phyloP scores from a whole-genome alignment of 139 green algal genomes.

The Pleodorina starrii region DNA sequence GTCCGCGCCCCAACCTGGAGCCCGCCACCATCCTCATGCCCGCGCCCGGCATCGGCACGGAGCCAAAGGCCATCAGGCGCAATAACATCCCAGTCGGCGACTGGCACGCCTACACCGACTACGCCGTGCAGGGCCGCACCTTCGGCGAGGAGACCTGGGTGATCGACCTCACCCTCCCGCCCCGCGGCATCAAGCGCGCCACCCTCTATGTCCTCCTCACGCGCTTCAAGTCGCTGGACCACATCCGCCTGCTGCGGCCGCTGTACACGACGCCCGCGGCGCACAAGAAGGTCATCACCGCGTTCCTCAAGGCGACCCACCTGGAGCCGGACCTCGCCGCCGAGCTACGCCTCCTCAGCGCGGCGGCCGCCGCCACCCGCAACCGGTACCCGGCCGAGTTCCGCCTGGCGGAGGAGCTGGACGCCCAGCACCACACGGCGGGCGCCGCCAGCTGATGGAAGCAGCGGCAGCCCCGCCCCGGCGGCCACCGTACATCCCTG shows the following conservation, averaged over 20 bases:
- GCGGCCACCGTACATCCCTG: no score
- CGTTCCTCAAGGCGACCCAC: not conserved
- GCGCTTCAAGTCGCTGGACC: not conserved
- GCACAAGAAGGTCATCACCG: not conserved
- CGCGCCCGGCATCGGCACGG: not conserved
- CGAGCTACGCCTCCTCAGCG: not conserved
- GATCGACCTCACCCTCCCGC: not conserved
- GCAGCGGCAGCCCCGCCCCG: no score
- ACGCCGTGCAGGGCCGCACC: not conserved
- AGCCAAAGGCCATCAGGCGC: not conserved
- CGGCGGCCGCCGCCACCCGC: not conserved
- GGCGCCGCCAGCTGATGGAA: no score
- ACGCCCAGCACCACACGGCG: no score
- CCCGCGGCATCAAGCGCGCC: not conserved
- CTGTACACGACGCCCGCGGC: not conserved
- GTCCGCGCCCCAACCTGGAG: not conserved
- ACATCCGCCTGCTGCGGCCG: not conserved
- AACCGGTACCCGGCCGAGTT: not conserved
- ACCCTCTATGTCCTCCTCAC: not conserved
- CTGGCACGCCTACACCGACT: not conserved
- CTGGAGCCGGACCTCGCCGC: not conserved
- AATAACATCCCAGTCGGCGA: not conserved
- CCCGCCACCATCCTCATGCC: not conserved
- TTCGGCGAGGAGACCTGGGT: not conserved
- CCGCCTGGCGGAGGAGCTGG: not conserved